Conservation (phyloP, 805 yeast genomes). For the Zygosaccharomyces pseudorouxii region DNA sequence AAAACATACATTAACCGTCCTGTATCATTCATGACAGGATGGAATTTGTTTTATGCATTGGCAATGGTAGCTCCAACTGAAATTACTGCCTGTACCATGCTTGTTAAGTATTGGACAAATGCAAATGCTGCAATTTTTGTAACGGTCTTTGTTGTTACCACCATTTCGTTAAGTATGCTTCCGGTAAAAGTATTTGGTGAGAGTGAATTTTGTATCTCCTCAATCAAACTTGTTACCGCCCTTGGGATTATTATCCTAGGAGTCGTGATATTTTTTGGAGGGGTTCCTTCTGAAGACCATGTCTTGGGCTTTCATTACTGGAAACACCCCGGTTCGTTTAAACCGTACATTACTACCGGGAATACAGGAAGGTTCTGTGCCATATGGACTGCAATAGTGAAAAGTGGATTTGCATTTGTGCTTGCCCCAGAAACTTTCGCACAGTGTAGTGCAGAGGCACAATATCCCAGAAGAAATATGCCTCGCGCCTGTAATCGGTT, state of each 20-base stretch:
- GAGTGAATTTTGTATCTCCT: slow-evolving; percentile 61
- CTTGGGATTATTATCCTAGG: slow-evolving; percentile 56
- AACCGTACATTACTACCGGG: slow-evolving; percentile 32
- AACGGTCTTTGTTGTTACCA: slow-evolving; percentile 19
- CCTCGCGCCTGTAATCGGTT: slow-evolving; percentile 47
- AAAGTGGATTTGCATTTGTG: slow-evolving; percentile 6
- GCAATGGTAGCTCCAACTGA: slow-evolving; percentile 42
- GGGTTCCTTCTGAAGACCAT: slow-evolving; percentile 47
- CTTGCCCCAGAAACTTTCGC: slow-evolving; percentile 6
- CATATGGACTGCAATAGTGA: slow-evolving; percentile 43
- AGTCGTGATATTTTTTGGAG: slow-evolving; percentile 58
- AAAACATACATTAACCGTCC: slow-evolving; percentile 37
- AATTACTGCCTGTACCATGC: slow-evolving; percentile 35
- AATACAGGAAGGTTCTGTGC: slow-evolving; percentile 49
- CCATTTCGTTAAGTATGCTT: slow-evolving; percentile 12
- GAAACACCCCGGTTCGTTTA: slow-evolving; percentile 48
- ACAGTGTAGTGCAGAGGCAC: slow-evolving; percentile 46
- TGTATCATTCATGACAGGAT: slow-evolving; percentile 38
- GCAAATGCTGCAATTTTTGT: slow-evolving; percentile 7
- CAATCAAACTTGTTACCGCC: slow-evolving; percentile 61
- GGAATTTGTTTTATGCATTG: slow-evolving; percentile 33
- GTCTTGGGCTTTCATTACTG: slow-evolving; percentile 62
- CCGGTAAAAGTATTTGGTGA: slow-evolving; percentile 39
- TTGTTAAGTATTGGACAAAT: slow-evolving; percentile 6
- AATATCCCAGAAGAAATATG: slow-evolving; percentile 44